Conservation (phyloP, 768 basidiomycete species). For the Leccinum arenicola region DNA sequence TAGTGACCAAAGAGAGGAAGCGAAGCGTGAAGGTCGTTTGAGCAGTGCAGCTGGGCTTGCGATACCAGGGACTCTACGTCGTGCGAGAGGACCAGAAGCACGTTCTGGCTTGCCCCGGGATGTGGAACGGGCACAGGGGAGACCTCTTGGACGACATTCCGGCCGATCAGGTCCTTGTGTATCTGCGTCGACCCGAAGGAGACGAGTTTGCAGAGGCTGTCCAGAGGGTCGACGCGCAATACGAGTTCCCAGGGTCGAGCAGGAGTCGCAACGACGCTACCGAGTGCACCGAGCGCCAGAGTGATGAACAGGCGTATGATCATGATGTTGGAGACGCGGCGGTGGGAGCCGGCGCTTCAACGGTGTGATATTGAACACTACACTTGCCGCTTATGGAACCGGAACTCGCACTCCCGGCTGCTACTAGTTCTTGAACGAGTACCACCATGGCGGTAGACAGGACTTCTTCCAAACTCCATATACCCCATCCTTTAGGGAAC, state of each 20-base stretch:
- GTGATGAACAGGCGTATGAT: constrained; percentile 15
- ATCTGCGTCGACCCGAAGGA: constrained; percentile 20
- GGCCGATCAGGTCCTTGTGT: constrained; percentile 18
- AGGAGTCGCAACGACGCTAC: constrained; percentile 27
- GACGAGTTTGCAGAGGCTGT: constrained; percentile 17
- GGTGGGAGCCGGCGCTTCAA: not conserved
- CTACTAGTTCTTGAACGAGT: constrained; percentile 1
- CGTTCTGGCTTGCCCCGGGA: constrained; percentile 1
- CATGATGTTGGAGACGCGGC: not conserved
- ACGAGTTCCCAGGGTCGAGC: constrained; percentile 67
- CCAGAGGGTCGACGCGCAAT: constrained; percentile 16
- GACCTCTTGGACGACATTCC: constrained; percentile 9
- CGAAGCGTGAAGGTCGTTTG: constrained; percentile 18
- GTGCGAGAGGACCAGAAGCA: constrained; percentile 22
- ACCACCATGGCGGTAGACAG: constrained; percentile 23
- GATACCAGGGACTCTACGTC: constrained; percentile 15
- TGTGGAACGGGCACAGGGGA: constrained; percentile 11
- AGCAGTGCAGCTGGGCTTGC: constrained; percentile 22
- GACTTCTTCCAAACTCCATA: constrained; percentile 47
- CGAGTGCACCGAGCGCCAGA: constrained; percentile 3
- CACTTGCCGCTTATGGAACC: constrained; percentile 25
- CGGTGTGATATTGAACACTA: constrained; percentile 15
- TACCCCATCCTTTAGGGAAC: constrained; percentile 48
- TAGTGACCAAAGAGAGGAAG: not conserved
- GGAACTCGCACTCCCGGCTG: not conserved